Percentiles rank a stretch among this genome's conserved stretches.
These are phyloP conservation scores for Neurospora terricola DNA, from an alignment of 495 filamentous ascomycete species.

Conservation along the genomic window DNA sequence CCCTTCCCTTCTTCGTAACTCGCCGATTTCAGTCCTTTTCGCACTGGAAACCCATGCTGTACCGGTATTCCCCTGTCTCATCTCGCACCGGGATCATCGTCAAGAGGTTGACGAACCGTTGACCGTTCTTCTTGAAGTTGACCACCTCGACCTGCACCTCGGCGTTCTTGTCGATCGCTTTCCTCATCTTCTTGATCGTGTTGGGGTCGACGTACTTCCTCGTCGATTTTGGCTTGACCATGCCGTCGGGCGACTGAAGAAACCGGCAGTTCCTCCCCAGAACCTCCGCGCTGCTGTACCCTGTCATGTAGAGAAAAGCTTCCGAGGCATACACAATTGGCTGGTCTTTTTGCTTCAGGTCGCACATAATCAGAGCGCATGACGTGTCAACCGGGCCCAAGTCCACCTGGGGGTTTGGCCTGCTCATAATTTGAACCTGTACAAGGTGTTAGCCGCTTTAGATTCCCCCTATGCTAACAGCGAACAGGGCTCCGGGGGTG, in stretches of 20 bases:
- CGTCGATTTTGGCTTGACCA: slow-evolving; percentile 17
- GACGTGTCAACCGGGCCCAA: slow-evolving; percentile 38
- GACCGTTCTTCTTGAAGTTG: slow-evolving; percentile 41
- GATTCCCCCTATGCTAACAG: background rate
- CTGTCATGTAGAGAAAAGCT: slow-evolving; percentile 33
- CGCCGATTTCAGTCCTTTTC: slow-evolving; percentile 8
- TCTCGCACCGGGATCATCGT: slow-evolving; percentile 36
- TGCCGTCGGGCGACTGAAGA: slow-evolving; percentile 34
- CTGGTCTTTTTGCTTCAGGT: slow-evolving; percentile 30
- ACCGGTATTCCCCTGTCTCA: slow-evolving; percentile 19
- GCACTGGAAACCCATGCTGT: slow-evolving; percentile 36
- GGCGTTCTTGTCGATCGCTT: slow-evolving; percentile 25
- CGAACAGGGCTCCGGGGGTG: background rate
- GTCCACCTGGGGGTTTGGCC: slow-evolving; percentile 34
- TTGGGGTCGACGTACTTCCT: slow-evolving; percentile 28
- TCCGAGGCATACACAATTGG: slow-evolving; percentile 42
- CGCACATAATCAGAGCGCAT: slow-evolving; percentile 40
- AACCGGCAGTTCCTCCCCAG: slow-evolving; percentile 45
- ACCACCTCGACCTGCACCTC: slow-evolving; percentile 35
- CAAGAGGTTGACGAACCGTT: slow-evolving; percentile 35
- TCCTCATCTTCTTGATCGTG: slow-evolving; percentile 27
- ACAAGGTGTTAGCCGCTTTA: background rate
- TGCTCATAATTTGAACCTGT: slow-evolving; percentile 28
- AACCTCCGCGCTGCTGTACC: slow-evolving; percentile 31
- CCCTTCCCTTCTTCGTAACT: background rate